Base-by-base conservation (phyloP, 768 basidiomycete genomes). In the Mycena amicta region DNA sequence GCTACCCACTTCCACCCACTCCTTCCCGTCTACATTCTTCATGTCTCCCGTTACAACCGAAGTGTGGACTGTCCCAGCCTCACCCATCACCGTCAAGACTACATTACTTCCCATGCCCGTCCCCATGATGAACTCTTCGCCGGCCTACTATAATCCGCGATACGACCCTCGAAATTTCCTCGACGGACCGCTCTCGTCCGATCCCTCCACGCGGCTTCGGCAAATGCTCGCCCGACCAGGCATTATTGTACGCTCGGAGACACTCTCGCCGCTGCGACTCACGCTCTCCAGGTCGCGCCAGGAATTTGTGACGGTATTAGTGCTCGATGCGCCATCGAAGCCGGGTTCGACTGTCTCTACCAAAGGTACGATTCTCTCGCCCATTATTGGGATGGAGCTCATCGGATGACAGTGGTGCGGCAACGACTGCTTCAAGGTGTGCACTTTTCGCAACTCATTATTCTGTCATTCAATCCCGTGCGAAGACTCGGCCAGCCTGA, bases 401-500 rank as follows among this genome's bases (percentile, higher is more conserved):
- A 16, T 28, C 30, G 50, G n/a, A 52, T 22, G 5, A 16, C 20
- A 77, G 80, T 53, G 83, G 83, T 40, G 82, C 83, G 39, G 82
- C 82, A 5, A 84, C 83, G 1, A 84, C 83, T 4, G 83, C 83
- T 27, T 84, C 83, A 0, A 25, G 47, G 47, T 23, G 8, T 8
- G 43, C 22, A 8, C 6, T 23, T 13, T 16, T 45, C 13, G 43
- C 22, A 5, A 23, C 22, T 23, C 20, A 8, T 23, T 15, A n/a
- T n/a, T 45, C 15, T 45, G 13, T 45, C 43, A 23, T 8, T 45
- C 43, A 23, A 13, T 8, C 20, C 20, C 20, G 22, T n/a, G 8
- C 43, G 8, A 37, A 45, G 89, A 18, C 77, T 91, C 23, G 89
- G 89, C 18, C 84, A 85, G 67, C 89, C 89, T n/a, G 89, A 91